Percentiles rank a stretch among this genome's conserved stretches.
Evolutionary conservation across 202 grass and related monocot species (phyloP).

Genomic region (Carex sylvatica): DNA sequence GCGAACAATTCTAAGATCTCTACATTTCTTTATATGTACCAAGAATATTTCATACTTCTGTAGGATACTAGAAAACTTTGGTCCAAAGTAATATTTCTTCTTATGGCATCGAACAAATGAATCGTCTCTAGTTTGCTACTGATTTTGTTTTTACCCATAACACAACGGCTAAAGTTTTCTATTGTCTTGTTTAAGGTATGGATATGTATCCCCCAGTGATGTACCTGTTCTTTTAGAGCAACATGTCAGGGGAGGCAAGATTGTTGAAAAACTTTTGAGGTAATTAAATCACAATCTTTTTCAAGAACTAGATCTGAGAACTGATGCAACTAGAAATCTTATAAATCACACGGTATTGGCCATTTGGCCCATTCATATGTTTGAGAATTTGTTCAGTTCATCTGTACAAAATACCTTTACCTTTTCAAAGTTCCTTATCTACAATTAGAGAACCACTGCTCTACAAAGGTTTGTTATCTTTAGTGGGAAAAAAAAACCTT

Average conservation of each 20-base stretch:
- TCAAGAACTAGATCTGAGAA: background rate
- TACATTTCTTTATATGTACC: background rate
- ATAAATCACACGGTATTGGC: background rate
- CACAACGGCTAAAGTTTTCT: background rate
- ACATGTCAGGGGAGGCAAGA: slow-evolving; percentile 69
- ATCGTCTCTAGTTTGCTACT: background rate
- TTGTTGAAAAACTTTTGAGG: slow-evolving; percentile 89
- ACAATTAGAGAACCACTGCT: background rate
- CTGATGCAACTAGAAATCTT: background rate
- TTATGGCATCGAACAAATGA: background rate
- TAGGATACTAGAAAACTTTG: background rate
- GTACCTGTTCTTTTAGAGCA: slow-evolving; percentile 65
- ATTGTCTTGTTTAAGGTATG: slow-evolving; percentile 67
- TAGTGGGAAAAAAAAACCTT: background rate
- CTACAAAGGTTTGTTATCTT: background rate
- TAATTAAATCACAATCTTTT: slow-evolving; percentile 28
- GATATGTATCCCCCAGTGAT: slow-evolving; percentile 86
- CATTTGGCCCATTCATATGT: background rate
- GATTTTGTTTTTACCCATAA: background rate
- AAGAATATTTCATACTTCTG: background rate
- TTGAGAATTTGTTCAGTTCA: background rate
- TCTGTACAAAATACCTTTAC: background rate
- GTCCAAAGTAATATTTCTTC: background rate
- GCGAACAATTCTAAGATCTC: background rate
- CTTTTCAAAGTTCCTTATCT: too few relatives aligned